A percentile compares a stretch with the other conserved stretches of the same genome.
These are phyloP conservation scores for Botrytis elliptica DNA, from an alignment of 2,329 filamentous ascomycete species.

Conservation along the genomic window DNA sequence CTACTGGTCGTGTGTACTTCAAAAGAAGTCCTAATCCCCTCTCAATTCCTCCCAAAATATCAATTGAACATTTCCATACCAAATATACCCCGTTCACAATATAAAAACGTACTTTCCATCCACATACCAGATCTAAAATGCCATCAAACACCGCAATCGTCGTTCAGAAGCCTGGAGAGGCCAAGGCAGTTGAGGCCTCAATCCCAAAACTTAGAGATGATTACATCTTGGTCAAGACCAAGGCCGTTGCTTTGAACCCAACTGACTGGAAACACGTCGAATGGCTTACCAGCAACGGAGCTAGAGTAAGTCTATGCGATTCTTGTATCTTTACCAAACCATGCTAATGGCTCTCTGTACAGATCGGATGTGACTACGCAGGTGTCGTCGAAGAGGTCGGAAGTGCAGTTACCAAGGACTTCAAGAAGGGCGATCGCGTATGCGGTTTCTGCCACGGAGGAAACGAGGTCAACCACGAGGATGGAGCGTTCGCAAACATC, in stretches of 20 bases:
- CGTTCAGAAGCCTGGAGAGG: constrained; percentile 30
- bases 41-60: not conserved
- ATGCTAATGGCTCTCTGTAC: not conserved
- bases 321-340: not conserved
- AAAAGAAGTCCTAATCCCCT: not conserved
- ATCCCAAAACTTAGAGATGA: constrained; percentile 37
- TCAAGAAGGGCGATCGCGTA: constrained; percentile 50
- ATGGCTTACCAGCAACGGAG: constrained; percentile 28
- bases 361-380: constrained; percentile 48
- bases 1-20: not conserved
- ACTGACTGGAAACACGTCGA: constrained; percentile 40
- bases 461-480: constrained; percentile 42
- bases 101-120: not conserved
- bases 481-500: constrained; percentile 42
- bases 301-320: constrained; percentile 23
- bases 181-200: constrained; percentile 28
- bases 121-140: constrained; percentile 24
- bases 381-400: constrained; percentile 50
- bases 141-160: constrained; percentile 33
- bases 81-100: not conserved
- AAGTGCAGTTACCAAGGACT: constrained; percentile 43
- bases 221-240: constrained; percentile 37
- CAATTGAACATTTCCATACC: not conserved
- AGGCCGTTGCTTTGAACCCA: constrained; percentile 37
- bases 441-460: constrained; percentile 45